A percentile compares a stretch with the other conserved stretches of the same genome.
phyloP scores from a whole-genome alignment of 805 yeast genomes.

The Suhomyces sp. region DNA sequence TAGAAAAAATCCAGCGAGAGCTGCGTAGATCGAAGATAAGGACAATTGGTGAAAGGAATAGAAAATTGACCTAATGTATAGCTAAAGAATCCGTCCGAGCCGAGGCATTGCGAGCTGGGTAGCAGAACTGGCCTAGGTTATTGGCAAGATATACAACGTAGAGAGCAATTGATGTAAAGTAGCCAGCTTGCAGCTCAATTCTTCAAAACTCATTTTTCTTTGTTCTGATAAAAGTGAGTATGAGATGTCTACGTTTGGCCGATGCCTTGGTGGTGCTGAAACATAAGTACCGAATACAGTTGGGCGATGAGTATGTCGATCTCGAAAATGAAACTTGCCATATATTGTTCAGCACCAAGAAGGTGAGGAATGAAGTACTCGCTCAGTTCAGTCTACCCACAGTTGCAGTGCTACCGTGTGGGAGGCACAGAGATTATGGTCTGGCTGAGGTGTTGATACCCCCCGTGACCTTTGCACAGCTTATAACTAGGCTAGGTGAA shows the following conservation, averaged over 20 bases:
- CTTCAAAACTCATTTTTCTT: neutral
- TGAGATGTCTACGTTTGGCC: neutral
- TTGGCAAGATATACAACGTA: neutral
- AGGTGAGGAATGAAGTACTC: neutral
- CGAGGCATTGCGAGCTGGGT: slow-evolving; percentile 46
- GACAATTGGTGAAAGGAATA: slow-evolving; percentile 48
- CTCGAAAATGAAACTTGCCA: slow-evolving; percentile 3
- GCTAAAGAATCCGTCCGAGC: slow-evolving; percentile 14
- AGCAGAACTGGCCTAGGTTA: neutral
- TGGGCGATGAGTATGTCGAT: neutral
- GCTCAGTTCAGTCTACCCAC: neutral
- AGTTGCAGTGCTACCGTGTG: slow-evolving; percentile 3
- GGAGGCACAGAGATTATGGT: neutral
- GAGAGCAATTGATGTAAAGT: slow-evolving; percentile 11
- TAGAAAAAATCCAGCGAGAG: slow-evolving; percentile 50
- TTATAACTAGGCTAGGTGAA: neutral
- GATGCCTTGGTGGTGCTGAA: neutral
- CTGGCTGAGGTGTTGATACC: neutral
- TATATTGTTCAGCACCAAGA: slow-evolving; percentile 2
- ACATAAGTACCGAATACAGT: neutral
- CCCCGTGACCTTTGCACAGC: neutral
- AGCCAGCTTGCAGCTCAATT: slow-evolving; percentile 1
- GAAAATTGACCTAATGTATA: no score
- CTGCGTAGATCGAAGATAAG: slow-evolving; percentile 59
- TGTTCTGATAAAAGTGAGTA: neutral